phyloP scores from a whole-genome alignment of 768 basidiomycete genomes.

The Mycena amicta region DNA sequence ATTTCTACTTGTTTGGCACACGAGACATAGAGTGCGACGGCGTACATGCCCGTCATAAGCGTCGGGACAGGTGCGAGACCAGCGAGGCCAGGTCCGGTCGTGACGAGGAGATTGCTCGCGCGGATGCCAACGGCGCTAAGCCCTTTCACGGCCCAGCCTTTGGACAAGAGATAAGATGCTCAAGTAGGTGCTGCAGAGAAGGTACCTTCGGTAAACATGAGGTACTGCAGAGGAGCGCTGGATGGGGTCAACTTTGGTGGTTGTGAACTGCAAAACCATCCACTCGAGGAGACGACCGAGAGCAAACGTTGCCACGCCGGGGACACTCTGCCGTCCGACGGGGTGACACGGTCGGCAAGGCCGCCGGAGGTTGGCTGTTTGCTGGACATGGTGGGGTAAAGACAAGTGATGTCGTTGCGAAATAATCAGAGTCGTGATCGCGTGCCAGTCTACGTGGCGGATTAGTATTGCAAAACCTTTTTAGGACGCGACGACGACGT shows the following conservation, averaged over 20 bases:
- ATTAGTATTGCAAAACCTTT: not conserved
- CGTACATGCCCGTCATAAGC: constrained; percentile 21
- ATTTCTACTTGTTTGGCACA: no score
- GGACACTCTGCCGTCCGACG: no score
- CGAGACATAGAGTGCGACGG: constrained; percentile 9
- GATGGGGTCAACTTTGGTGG: not conserved
- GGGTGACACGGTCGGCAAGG: no score
- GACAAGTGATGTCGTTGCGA: no score
- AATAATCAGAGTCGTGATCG: no score
- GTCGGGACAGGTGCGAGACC: constrained; percentile 18
- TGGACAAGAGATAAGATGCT: not conserved
- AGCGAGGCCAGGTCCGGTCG: constrained; percentile 13
- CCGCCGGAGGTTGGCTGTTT: no score
- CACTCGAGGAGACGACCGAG: constrained; percentile 17
- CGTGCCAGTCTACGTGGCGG: no score
- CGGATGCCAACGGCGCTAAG: constrained; percentile 18
- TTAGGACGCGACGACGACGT: not conserved
- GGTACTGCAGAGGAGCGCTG: constrained; percentile 21
- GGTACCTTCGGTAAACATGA: constrained; percentile 12
- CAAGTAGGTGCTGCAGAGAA: not conserved
- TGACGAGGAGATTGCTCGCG: constrained; percentile 13
- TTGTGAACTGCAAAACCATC: not conserved
- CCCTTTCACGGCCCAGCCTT: constrained; percentile 22
- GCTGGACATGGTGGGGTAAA: not conserved
- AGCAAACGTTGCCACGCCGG: constrained; percentile 4